Conservation (phyloP, 768 basidiomycete species). For the Stropharia rugosoannulata region DNA sequence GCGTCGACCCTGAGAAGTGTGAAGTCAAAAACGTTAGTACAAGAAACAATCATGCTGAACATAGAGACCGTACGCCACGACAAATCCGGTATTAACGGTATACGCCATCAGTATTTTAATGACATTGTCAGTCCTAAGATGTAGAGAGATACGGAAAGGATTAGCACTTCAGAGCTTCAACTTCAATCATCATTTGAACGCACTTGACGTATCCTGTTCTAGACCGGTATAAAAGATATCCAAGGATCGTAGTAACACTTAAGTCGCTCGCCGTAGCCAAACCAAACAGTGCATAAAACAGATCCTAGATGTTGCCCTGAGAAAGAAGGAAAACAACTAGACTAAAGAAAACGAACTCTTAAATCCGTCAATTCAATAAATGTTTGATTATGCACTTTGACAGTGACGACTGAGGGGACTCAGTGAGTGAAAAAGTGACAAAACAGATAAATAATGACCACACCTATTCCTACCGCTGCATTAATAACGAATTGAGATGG, state of each 20-base stretch:
- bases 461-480: too few relatives aligned
- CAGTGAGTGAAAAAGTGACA: too few relatives aligned
- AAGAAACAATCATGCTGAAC: background rate
- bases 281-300: conserved; percentile 54
- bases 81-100: conserved; percentile 53
- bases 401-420: background rate
- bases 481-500: too few relatives aligned
- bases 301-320: conserved; percentile 27
- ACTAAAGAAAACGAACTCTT: conserved; percentile 28
- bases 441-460: too few relatives aligned
- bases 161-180: background rate
- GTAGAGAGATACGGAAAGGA: background rate
- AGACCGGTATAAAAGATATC: conserved; percentile 44
- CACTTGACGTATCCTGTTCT: conserved; percentile 53
- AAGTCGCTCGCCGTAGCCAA: conserved; percentile 49
- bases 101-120: conserved; percentile 49
- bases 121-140: conserved; percentile 48
- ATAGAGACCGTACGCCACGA: conserved; percentile 27
- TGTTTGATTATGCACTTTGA: conserved; percentile 12
- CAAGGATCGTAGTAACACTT: conserved; percentile 48
- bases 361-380: conserved; percentile 36
- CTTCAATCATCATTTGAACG: background rate
- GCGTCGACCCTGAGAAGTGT: conserved; percentile 41
- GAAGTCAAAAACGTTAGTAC: background rate
- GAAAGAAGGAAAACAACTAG: background rate